Base-by-base conservation (phyloP, 75 land plant species). In the Picea sitchensis region DNA sequence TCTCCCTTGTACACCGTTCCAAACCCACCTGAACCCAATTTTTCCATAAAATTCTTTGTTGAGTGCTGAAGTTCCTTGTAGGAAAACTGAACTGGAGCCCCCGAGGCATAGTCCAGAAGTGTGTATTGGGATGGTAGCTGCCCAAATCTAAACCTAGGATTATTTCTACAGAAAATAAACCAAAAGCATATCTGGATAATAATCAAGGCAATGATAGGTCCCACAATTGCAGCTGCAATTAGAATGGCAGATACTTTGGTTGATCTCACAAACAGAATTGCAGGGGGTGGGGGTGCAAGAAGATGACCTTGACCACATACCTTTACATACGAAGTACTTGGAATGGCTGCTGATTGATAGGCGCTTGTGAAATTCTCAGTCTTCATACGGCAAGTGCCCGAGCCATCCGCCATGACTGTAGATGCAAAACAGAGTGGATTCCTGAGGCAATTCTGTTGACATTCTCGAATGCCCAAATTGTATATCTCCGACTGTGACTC, bases 401-500 rank as follows among this genome's bases (percentile, higher is more conserved):
- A 3, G 14, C 74, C 69, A 32, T 91, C 91, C 1, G 85, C 82
- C 32, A 83, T 78, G 20, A 88, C 69, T 17, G 92, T 87, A 15
- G 91, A 89, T 57, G 89, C 93, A 38, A 80, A 47, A 77, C 95
- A 93, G 47, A 78, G 26, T 11, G 56, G 3, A 31, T 83, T 80
- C 57, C 44, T 74, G 54, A 41, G 59, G 14, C 84, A 84, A 64
- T 89, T 91, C 74, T 30, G 57, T n/a, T 72, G 32, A 72, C 95
- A 93, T 5, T 87, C 84, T 0, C 77, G 36, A 23, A 82, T 74
- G 7, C 82, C 85, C 47, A 59, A 58, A 21, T 23, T 65, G 73
- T 80, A 82, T 26, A 75, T 61, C 58, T 89, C 69, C 2, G 77
- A 20, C 6, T 69, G 7, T 56, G 76, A 74, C 15, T 51, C 59